phyloP scores from a whole-genome alignment of 148 eudicot genomes.

The Silene uniflora region DNA sequence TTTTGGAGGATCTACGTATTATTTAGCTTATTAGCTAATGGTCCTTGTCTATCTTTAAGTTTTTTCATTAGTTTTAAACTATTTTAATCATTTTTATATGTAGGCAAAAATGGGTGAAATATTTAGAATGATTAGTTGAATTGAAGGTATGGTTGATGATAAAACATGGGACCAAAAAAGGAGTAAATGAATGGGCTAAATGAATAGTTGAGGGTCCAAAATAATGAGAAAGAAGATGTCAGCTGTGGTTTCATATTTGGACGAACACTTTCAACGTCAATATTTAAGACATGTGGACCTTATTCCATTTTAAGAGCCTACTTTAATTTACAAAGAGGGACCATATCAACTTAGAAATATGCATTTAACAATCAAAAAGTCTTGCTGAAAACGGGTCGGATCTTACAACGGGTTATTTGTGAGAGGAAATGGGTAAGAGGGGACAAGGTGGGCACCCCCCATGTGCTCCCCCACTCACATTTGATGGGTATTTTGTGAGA shows the following conservation, averaged over 20 bases:
- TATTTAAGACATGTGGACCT: slow-evolving; percentile 25
- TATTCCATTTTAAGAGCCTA: slow-evolving; percentile 20
- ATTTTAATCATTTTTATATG: too few species aligned
- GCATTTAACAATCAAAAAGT: background rate
- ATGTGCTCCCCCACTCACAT: too few species aligned
- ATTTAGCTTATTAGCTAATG: too few species aligned
- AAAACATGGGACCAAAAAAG: slow-evolving; percentile 9
- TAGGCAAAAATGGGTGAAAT: background rate
- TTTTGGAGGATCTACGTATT: too few species aligned
- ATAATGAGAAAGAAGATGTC: background rate
- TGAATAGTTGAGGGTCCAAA: slow-evolving; percentile 4
- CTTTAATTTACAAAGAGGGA: slow-evolving; percentile 12
- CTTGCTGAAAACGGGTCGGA: too few species aligned
- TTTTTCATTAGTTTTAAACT: too few species aligned
- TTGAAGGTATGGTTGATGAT: background rate
- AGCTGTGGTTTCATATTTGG: slow-evolving; percentile 1
- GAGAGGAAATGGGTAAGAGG: too few species aligned
- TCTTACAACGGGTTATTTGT: too few species aligned
- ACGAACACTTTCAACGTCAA: slow-evolving; percentile 27
- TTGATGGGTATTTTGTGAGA: too few species aligned
- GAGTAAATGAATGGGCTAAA: slow-evolving; percentile 22
- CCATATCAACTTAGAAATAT: slow-evolving; percentile 6
- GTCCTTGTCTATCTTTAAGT: too few species aligned
- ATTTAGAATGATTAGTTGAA: background rate
- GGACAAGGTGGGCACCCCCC: too few species aligned